phyloP scores from a whole-genome alignment of 164 flowering plant species.

The Magnolia changhungtana region DNA sequence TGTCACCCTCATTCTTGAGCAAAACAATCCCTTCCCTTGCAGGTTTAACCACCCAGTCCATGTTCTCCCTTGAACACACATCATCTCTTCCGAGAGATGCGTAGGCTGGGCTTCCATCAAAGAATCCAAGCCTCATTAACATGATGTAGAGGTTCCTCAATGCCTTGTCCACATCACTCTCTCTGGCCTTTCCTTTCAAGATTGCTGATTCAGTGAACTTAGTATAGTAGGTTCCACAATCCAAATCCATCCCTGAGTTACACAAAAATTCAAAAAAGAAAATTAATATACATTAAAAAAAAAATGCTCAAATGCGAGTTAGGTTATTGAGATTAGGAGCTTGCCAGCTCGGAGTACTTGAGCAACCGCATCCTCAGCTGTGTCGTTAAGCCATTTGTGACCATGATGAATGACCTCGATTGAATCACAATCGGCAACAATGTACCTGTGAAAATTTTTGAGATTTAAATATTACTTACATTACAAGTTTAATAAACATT shows the following conservation, averaged over 20 bases:
- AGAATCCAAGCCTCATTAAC: conserved; percentile 42
- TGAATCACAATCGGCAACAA: conserved; percentile 13
- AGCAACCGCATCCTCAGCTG: neutral
- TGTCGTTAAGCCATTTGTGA: conserved; percentile 1
- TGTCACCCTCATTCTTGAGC: conserved; percentile 29
- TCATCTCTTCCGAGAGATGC: conserved; percentile 28
- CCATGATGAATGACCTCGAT: neutral
- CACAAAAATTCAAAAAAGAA: neutral
- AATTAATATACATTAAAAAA: neutral
- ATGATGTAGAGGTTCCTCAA: conserved; percentile 30
- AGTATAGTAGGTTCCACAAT: conserved; percentile 38
- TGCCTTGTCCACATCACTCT: conserved; percentile 30
- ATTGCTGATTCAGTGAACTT: conserved; percentile 24
- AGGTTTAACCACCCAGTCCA: conserved; percentile 44
- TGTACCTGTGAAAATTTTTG: neutral
- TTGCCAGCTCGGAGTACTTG: conserved; percentile 3
- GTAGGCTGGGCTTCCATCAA: conserved; percentile 38
- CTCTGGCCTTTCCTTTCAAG: conserved; percentile 20
- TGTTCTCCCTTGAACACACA: conserved; percentile 35
- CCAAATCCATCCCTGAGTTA: conserved; percentile 42
- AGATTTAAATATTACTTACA: no score
- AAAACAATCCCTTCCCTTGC: conserved; percentile 57
- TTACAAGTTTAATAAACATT: no score
- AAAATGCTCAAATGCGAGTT: neutral
- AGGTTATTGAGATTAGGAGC: no score